Evolutionary conservation across 2,329 filamentous ascomycete species (phyloP).

Genomic region (Colletotrichum graminicola): DNA sequence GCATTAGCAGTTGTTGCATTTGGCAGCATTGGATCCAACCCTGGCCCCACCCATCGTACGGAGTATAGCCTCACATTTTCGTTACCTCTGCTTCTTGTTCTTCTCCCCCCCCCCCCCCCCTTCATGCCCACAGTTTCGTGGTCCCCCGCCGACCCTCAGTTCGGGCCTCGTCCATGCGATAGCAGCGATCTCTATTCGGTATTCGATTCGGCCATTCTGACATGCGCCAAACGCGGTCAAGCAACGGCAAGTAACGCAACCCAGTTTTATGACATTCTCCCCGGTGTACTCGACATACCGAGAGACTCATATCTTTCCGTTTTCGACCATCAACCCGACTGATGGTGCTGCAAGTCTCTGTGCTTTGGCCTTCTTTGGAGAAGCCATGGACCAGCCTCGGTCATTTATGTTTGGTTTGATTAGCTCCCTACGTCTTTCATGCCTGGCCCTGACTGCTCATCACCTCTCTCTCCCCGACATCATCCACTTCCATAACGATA

Average conservation of each 20-base stretch:
- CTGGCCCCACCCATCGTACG: not conserved
- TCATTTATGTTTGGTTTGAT: not conserved
- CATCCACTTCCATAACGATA: not conserved
- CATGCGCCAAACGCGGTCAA: too few species aligned
- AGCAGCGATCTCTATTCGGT: not conserved
- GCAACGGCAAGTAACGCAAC: too few species aligned
- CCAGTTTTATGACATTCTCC: not conserved
- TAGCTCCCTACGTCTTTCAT: not conserved
- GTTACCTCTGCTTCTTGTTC: not conserved
- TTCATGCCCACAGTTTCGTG: not conserved
- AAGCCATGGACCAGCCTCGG: not conserved
- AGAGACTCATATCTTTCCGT: not conserved
- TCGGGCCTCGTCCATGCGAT: not conserved
- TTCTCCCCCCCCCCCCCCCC: too few species aligned
- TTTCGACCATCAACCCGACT: not conserved
- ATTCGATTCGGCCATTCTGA: not conserved
- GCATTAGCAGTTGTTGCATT: not conserved
- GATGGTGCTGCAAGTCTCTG: constrained; percentile 11
- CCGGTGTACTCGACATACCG: not conserved
- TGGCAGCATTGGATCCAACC: not conserved
- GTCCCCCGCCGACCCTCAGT: not conserved
- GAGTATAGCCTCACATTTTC: not conserved
- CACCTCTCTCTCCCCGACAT: not conserved
- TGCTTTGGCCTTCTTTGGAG: constrained; percentile 23
- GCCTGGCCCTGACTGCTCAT: not conserved